Conservation (phyloP, 768 basidiomycete species). For the Xanthoconium stramineum region DNA sequence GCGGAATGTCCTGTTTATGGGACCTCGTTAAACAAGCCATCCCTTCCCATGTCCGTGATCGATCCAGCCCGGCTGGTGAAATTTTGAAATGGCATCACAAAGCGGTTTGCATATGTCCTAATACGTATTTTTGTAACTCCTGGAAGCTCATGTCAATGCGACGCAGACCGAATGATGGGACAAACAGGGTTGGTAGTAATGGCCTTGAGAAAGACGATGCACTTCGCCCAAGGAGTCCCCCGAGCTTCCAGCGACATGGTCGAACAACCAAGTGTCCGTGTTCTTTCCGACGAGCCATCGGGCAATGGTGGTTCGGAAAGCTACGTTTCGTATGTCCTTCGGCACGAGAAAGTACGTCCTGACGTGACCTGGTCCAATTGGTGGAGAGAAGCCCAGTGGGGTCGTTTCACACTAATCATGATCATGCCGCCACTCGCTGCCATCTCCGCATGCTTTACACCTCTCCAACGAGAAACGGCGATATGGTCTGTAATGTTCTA, state of each 20-base stretch:
- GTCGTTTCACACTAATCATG: slow-evolving; percentile 63
- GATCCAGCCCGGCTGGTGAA: neutral
- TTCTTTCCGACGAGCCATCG: neutral
- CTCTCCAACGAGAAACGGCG: neutral
- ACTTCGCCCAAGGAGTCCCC: neutral
- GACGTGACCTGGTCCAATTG: slow-evolving; percentile 57
- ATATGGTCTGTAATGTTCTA: neutral
- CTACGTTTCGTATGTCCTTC: slow-evolving; percentile 66
- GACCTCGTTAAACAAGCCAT: neutral
- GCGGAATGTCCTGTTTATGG: neutral
- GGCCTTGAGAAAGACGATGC: neutral
- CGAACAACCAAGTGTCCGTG: neutral
- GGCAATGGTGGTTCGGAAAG: slow-evolving; percentile 62
- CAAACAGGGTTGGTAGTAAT: neutral
- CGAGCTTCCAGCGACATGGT: neutral
- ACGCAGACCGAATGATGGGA: neutral
- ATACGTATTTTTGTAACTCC: neutral
- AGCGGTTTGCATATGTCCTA: neutral
- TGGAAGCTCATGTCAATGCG: neutral
- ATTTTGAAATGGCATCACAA: neutral
- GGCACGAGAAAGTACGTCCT: slow-evolving; percentile 57
- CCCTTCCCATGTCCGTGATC: neutral
- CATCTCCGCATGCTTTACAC: slow-evolving; percentile 49
- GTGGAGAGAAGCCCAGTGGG: slow-evolving; percentile 62
- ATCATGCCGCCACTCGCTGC: slow-evolving; percentile 67